These are phyloP conservation scores for Wickerhamomyces silvicola DNA, from an alignment of 805 yeast species.

Conservation along the genomic window DNA sequence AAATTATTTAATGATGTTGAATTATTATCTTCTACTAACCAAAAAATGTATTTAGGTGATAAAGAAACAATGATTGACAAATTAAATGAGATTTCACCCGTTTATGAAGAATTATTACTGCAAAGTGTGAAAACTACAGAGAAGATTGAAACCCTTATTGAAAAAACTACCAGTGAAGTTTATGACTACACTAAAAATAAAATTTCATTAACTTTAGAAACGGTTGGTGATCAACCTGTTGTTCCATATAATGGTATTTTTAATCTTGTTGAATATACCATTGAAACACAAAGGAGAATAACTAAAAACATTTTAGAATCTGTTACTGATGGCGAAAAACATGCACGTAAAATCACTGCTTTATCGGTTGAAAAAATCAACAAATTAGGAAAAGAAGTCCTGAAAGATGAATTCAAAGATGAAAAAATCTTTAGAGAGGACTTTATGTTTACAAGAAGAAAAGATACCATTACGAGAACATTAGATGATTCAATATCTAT, in stretches of 20 bases:
- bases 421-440: slow-evolving; percentile 62
- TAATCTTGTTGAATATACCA: slow-evolving; percentile 64
- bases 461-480: slow-evolving; percentile 53
- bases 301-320: slow-evolving; percentile 57
- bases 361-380: slow-evolving; percentile 57
- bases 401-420: slow-evolving; percentile 52
- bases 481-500: slow-evolving; percentile 56
- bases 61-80: slow-evolving; percentile 40
- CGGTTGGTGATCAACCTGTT: slow-evolving; percentile 43
- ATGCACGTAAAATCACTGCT: slow-evolving; percentile 58
- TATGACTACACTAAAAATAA: slow-evolving; percentile 54
- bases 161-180: slow-evolving; percentile 46
- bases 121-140: slow-evolving; percentile 52
- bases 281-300: slow-evolving; percentile 60
- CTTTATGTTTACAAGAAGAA: slow-evolving; percentile 75
- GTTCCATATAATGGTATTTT: slow-evolving; percentile 56
- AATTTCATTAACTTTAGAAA: slow-evolving; percentile 45
- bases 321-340: slow-evolving; percentile 58
- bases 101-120: slow-evolving; percentile 46
- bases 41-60: slow-evolving; percentile 44
- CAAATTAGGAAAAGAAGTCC: slow-evolving; percentile 50
- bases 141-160: slow-evolving; percentile 56
- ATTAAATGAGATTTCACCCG: slow-evolving; percentile 55
- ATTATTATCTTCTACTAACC: slow-evolving; percentile 56
- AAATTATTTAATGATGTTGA: slow-evolving; percentile 65